Evolutionary conservation across 2,329 filamentous ascomycete species (phyloP), one percentile per base, ranked within the genome.

Genomic region (Podosphaera leucotricha): DNA sequence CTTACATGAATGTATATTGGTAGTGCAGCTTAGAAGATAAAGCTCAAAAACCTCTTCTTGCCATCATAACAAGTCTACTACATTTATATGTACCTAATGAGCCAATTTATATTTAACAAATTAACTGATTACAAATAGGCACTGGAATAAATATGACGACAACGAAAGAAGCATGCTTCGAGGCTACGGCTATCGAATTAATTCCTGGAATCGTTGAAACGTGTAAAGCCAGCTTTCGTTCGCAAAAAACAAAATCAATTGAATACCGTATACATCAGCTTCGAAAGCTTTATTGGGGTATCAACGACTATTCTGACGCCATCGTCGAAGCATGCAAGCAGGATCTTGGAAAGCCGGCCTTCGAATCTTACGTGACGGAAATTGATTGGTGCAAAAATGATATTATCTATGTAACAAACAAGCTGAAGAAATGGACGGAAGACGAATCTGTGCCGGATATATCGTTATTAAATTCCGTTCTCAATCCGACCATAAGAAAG

Each of bases 271-370:
- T 86, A 49, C 68, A 74, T 44, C 90, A 95, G 68, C 74, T 98
- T 48, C 80, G 86, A 54, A 87, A 85, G 69, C 76, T 95, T 46
- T 95, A 93, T 67, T 95, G 90, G 90, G 85, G 72, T 6, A 61
- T 94, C 52, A 75, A 75, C 51, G 87, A 95, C 66, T 77, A 82
- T 59, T 70, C 76, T 46, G 66, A 74, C 39, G 71, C 78, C 53
- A 68, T 95, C 48, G 58, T 74, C 51, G 80, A 83, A 59, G 84
- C 87, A 19, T 72, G 84, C 57, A 68, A 72, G 57, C 67, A 71
- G 53, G 90, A 98, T 57, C 64, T 95, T 50, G 71, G 74, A 59
- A 93, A 92, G 66, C 71, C 77, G 46, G 60, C 64, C 28, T 83
- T 77, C 58, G 90, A 95, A 65, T 65, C 80, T 24, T 66, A 73